Evolutionary conservation across 2,329 filamentous ascomycete genomes (phyloP).

Genomic region (Fusarium concolor): DNA sequence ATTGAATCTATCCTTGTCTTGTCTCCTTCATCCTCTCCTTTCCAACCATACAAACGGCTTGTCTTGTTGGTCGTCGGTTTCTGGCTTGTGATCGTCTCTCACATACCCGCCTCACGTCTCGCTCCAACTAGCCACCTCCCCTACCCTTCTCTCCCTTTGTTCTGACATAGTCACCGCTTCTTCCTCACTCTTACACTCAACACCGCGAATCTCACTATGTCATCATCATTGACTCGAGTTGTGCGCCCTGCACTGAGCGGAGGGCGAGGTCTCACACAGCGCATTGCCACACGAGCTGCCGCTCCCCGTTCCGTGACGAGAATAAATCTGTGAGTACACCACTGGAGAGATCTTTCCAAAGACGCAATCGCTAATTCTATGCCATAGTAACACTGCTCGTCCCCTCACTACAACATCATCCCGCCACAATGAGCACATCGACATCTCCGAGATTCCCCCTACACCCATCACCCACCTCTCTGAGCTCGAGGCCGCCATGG

Average conservation of each 20-base stretch:
- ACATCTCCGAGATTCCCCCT: constrained; percentile 83
- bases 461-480: constrained; percentile 94
- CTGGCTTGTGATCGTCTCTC: constrained; percentile 38
- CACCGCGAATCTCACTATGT: constrained; percentile 39
- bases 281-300: constrained; percentile 38
- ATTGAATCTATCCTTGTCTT: neutral
- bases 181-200: neutral
- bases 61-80: constrained; percentile 5
- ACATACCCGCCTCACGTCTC: constrained; percentile 26
- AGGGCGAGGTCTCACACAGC: constrained; percentile 53
- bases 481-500: constrained; percentile 90
- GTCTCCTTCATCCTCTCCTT: neutral
- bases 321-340: constrained; percentile 44
- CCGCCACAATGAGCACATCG: constrained; percentile 60
- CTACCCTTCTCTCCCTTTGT: neutral
- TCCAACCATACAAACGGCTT: constrained; percentile 3
- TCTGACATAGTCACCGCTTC: neutral
- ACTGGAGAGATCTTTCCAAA: neutral
- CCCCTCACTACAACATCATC: constrained; percentile 70
- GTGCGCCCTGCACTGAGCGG: constrained; percentile 64
- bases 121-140: neutral
- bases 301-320: constrained; percentile 40
- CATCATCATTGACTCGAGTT: constrained; percentile 63
- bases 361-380: constrained; percentile 12
- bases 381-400: constrained; percentile 54